Conservation (phyloP, 1,284 basidiomycete species). For the Cryptococcus amylolentus region DNA sequence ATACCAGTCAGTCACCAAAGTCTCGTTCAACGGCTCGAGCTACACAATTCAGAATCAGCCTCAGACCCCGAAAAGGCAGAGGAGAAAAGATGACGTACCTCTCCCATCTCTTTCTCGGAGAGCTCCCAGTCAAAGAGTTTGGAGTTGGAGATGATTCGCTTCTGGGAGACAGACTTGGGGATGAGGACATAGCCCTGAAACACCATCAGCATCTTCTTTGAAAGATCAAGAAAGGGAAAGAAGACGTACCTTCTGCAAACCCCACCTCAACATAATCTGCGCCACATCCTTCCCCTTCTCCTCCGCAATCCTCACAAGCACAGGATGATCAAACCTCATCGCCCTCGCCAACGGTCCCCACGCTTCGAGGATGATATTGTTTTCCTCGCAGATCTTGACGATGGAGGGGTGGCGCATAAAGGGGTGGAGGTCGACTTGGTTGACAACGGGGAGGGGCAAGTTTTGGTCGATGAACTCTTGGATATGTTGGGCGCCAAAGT, state of each 20-base stretch:
- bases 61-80: neutral
- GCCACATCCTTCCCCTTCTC: constrained; percentile 46
- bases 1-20: constrained; percentile 51
- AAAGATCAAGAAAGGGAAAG: neutral
- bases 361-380: constrained; percentile 53
- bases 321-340: constrained; percentile 49
- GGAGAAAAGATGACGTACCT: constrained; percentile 27
- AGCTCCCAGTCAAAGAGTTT: constrained; percentile 54
- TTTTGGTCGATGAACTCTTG: constrained; percentile 49
- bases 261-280: constrained; percentile 56
- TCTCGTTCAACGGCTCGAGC: constrained; percentile 48
- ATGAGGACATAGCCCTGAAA: constrained; percentile 51
- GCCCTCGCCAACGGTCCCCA: constrained; percentile 54
- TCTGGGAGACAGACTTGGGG: constrained; percentile 53
- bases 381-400: constrained; percentile 50
- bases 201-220: neutral
- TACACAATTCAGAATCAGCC: neutral
- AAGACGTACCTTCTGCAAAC: constrained; percentile 51
- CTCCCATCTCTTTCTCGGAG: constrained; percentile 49
- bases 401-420: constrained; percentile 51
- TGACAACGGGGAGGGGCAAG: constrained; percentile 47
- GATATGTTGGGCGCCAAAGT: constrained; percentile 53
- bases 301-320: constrained; percentile 43
- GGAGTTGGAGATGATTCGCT: constrained; percentile 53
- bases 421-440: constrained; percentile 50